phyloP scores from a whole-genome alignment of 139 green algal species.

The Yamagishiella unicocca region DNA sequence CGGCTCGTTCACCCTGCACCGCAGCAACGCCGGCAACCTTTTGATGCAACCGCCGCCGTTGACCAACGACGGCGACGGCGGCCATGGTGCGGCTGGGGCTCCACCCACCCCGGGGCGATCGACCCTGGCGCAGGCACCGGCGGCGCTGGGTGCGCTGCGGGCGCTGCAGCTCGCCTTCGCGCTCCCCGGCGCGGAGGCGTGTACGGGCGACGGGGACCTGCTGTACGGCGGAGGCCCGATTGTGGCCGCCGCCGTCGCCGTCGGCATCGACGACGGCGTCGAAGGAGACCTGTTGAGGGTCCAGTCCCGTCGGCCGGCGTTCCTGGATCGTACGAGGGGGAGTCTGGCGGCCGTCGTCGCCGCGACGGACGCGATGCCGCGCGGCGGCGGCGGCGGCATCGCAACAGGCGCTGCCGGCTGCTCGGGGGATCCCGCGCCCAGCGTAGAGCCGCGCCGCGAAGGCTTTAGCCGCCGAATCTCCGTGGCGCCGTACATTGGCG shows the following conservation, averaged over 20 bases:
- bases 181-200: not conserved
- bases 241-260: not conserved
- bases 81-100: not conserved
- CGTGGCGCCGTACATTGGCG: not conserved
- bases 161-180: not conserved
- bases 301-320: slow-evolving; percentile 15
- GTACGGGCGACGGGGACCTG: not conserved
- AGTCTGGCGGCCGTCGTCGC: slow-evolving; percentile 10
- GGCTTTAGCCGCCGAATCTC: not conserved
- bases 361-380: not conserved
- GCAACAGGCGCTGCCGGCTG: not conserved
- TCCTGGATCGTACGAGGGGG: not conserved
- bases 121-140: not conserved
- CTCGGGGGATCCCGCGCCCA: not conserved
- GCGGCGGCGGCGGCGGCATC: not conserved
- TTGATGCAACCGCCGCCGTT: not conserved
- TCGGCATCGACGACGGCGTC: no score
- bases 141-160: not conserved
- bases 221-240: not conserved
- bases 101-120: not conserved
- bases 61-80: not conserved
- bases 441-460: slow-evolving; percentile 7
- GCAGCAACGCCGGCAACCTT: slow-evolving; percentile 3
- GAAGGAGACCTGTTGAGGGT: slow-evolving; percentile 9
- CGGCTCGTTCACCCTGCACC: not conserved